These are phyloP conservation scores for Keithomyces neogunnii DNA, from an alignment of 2,329 filamentous ascomycete genomes.

Conservation along the genomic window DNA sequence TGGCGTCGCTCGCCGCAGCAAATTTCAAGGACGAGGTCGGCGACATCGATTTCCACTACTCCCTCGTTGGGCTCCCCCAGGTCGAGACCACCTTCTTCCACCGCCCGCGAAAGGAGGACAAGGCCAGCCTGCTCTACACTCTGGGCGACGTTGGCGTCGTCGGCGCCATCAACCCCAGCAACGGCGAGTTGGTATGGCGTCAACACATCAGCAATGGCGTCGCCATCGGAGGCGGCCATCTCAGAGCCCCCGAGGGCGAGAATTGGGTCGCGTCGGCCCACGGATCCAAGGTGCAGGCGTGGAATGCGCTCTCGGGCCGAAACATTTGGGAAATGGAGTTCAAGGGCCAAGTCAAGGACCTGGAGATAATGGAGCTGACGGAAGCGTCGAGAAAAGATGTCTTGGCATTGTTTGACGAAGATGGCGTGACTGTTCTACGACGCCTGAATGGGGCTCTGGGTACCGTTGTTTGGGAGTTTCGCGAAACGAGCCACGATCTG, in stretches of 20 bases:
- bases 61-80: constrained; percentile 76
- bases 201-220: constrained; percentile 56
- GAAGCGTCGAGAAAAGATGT: constrained; percentile 60
- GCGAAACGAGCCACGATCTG: constrained; percentile 57
- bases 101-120: constrained; percentile 69
- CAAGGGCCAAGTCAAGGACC: constrained; percentile 50
- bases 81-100: constrained; percentile 90
- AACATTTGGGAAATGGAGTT: constrained; percentile 66
- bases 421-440: constrained; percentile 50
- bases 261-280: constrained; percentile 68
- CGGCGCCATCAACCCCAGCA: constrained; percentile 82
- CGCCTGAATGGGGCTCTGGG: constrained; percentile 68
- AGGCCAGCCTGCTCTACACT: constrained; percentile 85
- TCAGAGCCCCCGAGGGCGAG: constrained; percentile 72
- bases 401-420: constrained; percentile 57
- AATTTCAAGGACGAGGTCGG: constrained; percentile 88
- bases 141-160: constrained; percentile 76
- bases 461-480: constrained; percentile 68
- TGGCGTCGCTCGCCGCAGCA: constrained; percentile 42
- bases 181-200: constrained; percentile 78
- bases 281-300: constrained; percentile 63
- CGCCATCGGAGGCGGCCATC: constrained; percentile 38
- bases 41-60: constrained; percentile 86
- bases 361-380: constrained; percentile 70
- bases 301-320: constrained; percentile 76